Percentiles rank a stretch among this genome's conserved stretches.
These are phyloP conservation scores for Neospermospora avenae DNA, from an alignment of 2,329 filamentous ascomycete species.

Conservation along the genomic window DNA sequence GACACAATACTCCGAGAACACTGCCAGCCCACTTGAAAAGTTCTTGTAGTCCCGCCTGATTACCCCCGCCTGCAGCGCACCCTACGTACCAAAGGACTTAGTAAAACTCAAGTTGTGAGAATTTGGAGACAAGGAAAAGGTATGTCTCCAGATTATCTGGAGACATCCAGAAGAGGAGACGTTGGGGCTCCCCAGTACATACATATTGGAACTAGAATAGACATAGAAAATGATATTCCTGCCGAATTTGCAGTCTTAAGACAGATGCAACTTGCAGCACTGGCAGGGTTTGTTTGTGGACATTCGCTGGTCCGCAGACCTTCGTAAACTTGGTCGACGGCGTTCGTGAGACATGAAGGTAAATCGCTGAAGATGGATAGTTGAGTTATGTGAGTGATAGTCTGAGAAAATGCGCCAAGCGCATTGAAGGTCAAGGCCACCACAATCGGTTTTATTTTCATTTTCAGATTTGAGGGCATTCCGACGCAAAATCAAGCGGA, in stretches of 20 bases:
- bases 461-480: neutral
- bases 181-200: too few species aligned
- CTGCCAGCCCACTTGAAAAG: neutral
- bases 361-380: slow-evolving; percentile 3
- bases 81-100: too few species aligned
- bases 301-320: neutral
- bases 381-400: slow-evolving; percentile 6
- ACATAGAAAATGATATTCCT: neutral
- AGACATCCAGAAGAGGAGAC: too few species aligned
- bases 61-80: neutral
- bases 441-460: neutral
- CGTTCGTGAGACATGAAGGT: neutral
- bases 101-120: too few species aligned
- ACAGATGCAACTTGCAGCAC: slow-evolving; percentile 1
- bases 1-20: slow-evolving; percentile 5
- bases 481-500: neutral
- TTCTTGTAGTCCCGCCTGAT: neutral
- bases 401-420: neutral
- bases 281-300: slow-evolving; percentile 3
- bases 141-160: too few species aligned
- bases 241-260: neutral
- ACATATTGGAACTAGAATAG: neutral
- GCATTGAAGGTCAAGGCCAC: neutral
- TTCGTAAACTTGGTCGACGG: neutral
- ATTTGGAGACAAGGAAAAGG: too few species aligned